A percentile compares a stretch with the other conserved stretches of the same genome.
Conservation (phyloP, 345 rosid species). For the Stellera chamaejasme region DNA sequence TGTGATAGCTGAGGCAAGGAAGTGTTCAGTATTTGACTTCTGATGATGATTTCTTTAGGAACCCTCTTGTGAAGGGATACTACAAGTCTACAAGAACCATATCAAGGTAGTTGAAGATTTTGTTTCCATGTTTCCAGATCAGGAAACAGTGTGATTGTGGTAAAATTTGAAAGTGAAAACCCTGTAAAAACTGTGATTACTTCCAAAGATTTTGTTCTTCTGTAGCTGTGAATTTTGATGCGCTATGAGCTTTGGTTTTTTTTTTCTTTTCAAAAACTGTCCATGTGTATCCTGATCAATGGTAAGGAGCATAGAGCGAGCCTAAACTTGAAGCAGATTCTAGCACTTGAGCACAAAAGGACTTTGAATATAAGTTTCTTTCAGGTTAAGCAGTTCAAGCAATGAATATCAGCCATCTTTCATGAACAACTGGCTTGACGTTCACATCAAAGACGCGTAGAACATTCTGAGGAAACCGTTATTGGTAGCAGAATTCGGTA, state of each 20-base stretch:
- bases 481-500: conserved; percentile 73
- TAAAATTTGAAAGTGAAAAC: too few relatives aligned
- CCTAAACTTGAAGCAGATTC: not conserved
- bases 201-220: not conserved
- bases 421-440: conserved; percentile 65
- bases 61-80: conserved; percentile 56
- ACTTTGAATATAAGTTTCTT: conserved; percentile 1
- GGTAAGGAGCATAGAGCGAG: conserved; percentile 36
- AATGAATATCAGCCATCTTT: conserved; percentile 46
- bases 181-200: too few relatives aligned
- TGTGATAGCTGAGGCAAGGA: conserved; percentile 84
- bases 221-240: not conserved
- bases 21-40: conserved; percentile 57
- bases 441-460: conserved; percentile 73
- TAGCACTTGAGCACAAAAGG: not conserved
- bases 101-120: conserved; percentile 51
- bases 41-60: conserved; percentile 85
- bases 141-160: too few relatives aligned
- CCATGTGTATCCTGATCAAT: conserved; percentile 93
- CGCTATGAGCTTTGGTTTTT: too few relatives aligned
- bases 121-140: too few relatives aligned
- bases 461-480: conserved; percentile 68
- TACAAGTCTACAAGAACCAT: conserved; percentile 86
- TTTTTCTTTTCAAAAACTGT: conserved; percentile 40
- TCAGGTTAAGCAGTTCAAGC: conserved; percentile 55